Percentiles rank a stretch among this genome's conserved stretches.
phyloP scores from a whole-genome alignment of 2,329 filamentous ascomycete genomes.

The Cytospora chrysosperma region DNA sequence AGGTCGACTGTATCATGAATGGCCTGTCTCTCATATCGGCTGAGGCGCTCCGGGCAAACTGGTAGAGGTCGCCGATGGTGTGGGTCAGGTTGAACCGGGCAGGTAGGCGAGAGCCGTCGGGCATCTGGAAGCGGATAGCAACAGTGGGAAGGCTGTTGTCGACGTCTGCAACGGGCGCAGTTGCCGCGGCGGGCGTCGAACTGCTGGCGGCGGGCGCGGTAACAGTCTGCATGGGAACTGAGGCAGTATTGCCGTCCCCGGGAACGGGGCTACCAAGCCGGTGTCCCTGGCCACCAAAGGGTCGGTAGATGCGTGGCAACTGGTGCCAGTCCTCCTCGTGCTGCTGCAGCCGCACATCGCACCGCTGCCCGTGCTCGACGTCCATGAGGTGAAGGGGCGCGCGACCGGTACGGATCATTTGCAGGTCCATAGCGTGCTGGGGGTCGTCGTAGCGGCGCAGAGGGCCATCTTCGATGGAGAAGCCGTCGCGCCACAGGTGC shows the following conservation, averaged over 20 bases:
- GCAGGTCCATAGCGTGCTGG: slow-evolving; percentile 66
- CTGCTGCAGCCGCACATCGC: slow-evolving; percentile 77
- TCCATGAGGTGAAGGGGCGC: slow-evolving; percentile 78
- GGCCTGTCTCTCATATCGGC: slow-evolving; percentile 54
- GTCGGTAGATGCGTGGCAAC: slow-evolving; percentile 73
- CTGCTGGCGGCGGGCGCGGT: slow-evolving; percentile 31
- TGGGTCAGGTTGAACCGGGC: slow-evolving; percentile 79
- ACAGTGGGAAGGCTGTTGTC: slow-evolving; percentile 68
- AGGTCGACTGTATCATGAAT: slow-evolving; percentile 79
- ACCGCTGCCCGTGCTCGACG: slow-evolving; percentile 69
- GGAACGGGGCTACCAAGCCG: slow-evolving; percentile 77
- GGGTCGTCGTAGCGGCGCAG: slow-evolving; percentile 79
- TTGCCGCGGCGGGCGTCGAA: slow-evolving; percentile 16
- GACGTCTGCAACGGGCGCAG: slow-evolving; percentile 43
- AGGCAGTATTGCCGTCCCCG: slow-evolving; percentile 43
- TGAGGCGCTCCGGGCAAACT: slow-evolving; percentile 67
- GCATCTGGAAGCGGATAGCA: slow-evolving; percentile 73
- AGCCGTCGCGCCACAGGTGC: slow-evolving; percentile 81
- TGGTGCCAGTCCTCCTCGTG: slow-evolving; percentile 72
- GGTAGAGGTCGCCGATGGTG: slow-evolving; percentile 75
- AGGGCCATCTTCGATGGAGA: slow-evolving; percentile 80
- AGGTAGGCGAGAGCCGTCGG: slow-evolving; percentile 73
- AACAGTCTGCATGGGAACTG: slow-evolving; percentile 34
- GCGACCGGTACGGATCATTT: slow-evolving; percentile 74
- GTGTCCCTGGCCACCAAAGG: slow-evolving; percentile 70